Conservation (phyloP, 2,329 filamentous ascomycete species). For the Niveomyces coronatus region DNA sequence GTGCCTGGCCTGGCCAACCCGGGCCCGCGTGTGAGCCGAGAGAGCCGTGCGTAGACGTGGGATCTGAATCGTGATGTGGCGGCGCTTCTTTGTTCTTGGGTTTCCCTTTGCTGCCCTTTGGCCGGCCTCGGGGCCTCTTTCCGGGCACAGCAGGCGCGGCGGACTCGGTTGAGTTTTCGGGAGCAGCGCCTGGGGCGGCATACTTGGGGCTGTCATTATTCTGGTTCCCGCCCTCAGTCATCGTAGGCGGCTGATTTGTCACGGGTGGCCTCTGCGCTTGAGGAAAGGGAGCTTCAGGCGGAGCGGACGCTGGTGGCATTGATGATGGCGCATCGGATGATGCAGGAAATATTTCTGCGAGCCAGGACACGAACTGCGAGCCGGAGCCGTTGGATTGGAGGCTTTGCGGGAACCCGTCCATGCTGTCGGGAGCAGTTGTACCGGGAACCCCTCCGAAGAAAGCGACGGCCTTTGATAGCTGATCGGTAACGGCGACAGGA, state of each 20-base stretch:
- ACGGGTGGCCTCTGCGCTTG: not conserved
- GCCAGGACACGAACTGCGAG: constrained; percentile 49
- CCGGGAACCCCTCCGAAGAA: constrained; percentile 53
- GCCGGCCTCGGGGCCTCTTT: constrained; percentile 41
- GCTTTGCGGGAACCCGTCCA: constrained; percentile 45
- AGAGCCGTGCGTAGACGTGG: not conserved
- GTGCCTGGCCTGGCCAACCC: constrained; percentile 2
- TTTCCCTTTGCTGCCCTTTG: constrained; percentile 49
- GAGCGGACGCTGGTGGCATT: not conserved
- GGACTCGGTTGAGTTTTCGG: constrained; percentile 2
- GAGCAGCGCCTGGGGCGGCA: not conserved
- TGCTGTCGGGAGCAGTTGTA: constrained; percentile 39
- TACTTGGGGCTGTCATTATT: not conserved
- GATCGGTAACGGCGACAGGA: constrained; percentile 47
- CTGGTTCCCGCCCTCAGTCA: not conserved
- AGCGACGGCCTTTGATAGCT: constrained; percentile 51
- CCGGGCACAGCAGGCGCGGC: constrained; percentile 12
- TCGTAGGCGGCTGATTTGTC: not conserved
- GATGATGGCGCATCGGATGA: constrained; percentile 7
- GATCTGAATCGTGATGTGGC: constrained; percentile 1
- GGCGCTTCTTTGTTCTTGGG: constrained; percentile 34
- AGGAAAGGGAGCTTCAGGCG: not conserved
- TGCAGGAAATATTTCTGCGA: constrained; percentile 50
- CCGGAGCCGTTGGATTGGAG: constrained; percentile 46
- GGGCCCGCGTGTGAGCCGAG: constrained; percentile 4